These are phyloP conservation scores for Penicillium decumbens DNA, from an alignment of 2,329 filamentous ascomycete genomes.

Conservation along the genomic window DNA sequence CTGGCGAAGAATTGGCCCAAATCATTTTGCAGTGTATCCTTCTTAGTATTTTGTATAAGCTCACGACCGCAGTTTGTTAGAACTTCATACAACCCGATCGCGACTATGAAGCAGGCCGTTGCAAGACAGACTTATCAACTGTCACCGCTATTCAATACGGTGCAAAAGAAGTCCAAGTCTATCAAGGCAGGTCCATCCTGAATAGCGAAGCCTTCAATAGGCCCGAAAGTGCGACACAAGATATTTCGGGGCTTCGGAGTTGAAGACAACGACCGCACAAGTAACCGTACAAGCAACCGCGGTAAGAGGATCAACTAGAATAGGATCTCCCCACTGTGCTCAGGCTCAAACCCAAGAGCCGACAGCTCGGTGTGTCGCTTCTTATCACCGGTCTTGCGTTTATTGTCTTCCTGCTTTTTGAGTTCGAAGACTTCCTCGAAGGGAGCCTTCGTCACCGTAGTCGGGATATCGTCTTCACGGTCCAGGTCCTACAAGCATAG, in stretches of 20 bases:
- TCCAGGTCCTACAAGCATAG: constrained; percentile 67
- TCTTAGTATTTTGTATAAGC: not conserved
- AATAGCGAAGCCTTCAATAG: not conserved
- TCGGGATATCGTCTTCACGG: constrained; percentile 81
- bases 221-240: not conserved
- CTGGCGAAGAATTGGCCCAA: not conserved
- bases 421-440: constrained; percentile 66
- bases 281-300: not conserved
- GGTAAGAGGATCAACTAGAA: constrained; percentile 44
- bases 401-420: constrained; percentile 65
- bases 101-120: not conserved
- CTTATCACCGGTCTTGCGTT: constrained; percentile 70
- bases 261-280: constrained; percentile 3
- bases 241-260: not conserved
- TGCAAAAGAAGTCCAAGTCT: not conserved
- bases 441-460: constrained; percentile 62
- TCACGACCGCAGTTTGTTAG: not conserved
- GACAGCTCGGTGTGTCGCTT: constrained; percentile 65
- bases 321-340: constrained; percentile 71
- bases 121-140: not conserved
- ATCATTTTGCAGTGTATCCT: not conserved
- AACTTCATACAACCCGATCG: not conserved
- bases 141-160: not conserved
- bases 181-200: not conserved
- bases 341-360: constrained; percentile 79